Evolutionary conservation across 2,329 filamentous ascomycete genomes (phyloP), one percentile per base, ranked within the genome.

Genomic region (Catunica adiposa): DNA sequence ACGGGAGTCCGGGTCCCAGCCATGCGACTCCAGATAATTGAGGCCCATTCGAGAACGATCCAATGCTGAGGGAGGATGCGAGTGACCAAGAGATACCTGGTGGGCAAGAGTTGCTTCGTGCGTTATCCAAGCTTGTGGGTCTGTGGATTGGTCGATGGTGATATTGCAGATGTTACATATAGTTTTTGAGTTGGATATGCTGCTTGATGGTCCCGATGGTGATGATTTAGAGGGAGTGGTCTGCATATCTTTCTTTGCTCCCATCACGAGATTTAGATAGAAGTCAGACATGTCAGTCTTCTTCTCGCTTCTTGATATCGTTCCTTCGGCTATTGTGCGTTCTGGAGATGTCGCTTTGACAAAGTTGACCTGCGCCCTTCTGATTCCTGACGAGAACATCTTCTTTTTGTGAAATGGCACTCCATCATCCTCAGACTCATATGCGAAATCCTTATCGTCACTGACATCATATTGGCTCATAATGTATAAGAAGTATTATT

Each of bases 1-100:
- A 2, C 87, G 73, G 26, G 79, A 72, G 66, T 89, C 85, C 0
- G 84, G 83, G 62, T 89, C 82, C 80, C 84, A 89, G 26, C 85
- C 85, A 58, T 84, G 76, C 0, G 77, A 73, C 54, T 78, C 71
- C 31, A 89, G 73, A 26, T 84, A 78, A 3, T 76, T 70, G 5
- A 89, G 69, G 0, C 85, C 85, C 73, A 86, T 84, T 48, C 84
- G 75, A 3, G 73, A 76, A 34, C 85, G 76, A 66, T 88, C 82
- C 20, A 89, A 70, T 14, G 82, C 75, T 0, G 84, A 88, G 1
- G 85, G 85, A 5, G 83, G 83, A 58, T 85, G 80, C 0, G 82
- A 83, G 64, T 87, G 83, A 3, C 72, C 66, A 1, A 88, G 70
- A 59, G 77, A 81, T 38, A 85, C 75, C 68, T 89, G 84, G 63